Percentiles rank a stretch among this genome's conserved stretches.
phyloP scores from a whole-genome alignment of 1,284 basidiomycete genomes.

The Ceraceosorus guamensis region DNA sequence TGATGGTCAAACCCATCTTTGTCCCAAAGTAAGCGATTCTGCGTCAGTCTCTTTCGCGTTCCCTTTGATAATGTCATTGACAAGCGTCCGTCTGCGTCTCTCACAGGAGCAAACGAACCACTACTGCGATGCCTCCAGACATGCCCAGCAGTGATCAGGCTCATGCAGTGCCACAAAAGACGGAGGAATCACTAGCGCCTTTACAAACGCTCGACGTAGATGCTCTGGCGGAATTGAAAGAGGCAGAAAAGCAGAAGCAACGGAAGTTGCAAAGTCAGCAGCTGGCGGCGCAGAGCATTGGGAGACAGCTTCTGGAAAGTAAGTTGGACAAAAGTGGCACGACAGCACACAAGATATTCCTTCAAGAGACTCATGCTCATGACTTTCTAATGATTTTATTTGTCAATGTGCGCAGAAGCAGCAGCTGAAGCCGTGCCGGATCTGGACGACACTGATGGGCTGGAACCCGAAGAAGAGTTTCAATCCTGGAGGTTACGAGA shows the following conservation, averaged over 20 bases:
- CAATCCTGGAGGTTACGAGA: slow-evolving; percentile 92
- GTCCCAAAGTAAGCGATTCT: slow-evolving; percentile 67
- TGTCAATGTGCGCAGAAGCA: slow-evolving; percentile 61
- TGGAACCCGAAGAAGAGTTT: slow-evolving; percentile 85
- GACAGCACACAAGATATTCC: not conserved
- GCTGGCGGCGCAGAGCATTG: slow-evolving; percentile 78
- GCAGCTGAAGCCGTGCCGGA: slow-evolving; percentile 73
- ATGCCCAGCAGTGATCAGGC: not conserved
- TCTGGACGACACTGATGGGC: slow-evolving; percentile 87
- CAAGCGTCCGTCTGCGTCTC: not conserved
- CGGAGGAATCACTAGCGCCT: too few species aligned
- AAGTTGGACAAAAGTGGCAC: not conserved
- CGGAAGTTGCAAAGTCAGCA: slow-evolving; percentile 71
- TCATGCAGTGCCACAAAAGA: too few species aligned
- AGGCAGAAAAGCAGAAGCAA: slow-evolving; percentile 65
- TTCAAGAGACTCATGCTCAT: not conserved
- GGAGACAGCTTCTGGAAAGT: slow-evolving; percentile 69
- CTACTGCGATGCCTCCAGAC: not conserved
- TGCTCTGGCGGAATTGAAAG: slow-evolving; percentile 54
- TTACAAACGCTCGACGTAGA: slow-evolving; percentile 1
- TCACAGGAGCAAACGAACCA: slow-evolving; percentile 61
- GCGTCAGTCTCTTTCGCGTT: not conserved
- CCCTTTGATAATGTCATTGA: not conserved
- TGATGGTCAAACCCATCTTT: slow-evolving; percentile 75
- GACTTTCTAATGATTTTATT: too few species aligned